phyloP scores from a whole-genome alignment of 768 basidiomycete species.

The Neoboletus brunneissimus region DNA sequence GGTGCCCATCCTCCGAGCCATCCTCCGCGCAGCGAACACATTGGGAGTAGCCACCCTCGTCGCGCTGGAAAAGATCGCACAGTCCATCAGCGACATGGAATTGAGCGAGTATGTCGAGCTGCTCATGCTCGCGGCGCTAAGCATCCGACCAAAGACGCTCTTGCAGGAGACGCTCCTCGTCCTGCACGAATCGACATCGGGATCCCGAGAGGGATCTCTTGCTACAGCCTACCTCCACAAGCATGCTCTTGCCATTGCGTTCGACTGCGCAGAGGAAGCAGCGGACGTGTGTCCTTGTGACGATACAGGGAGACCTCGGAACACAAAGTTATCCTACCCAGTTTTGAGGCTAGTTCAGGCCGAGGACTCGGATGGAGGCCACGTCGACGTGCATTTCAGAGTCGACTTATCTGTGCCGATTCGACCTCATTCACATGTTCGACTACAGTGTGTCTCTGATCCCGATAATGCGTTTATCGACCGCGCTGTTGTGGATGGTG shows the following conservation, averaged over 20 bases:
- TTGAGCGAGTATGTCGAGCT: conserved; percentile 49
- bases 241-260: conserved; percentile 54
- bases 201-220: conserved; percentile 20
- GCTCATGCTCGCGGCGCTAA: conserved; percentile 49
- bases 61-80: conserved; percentile 53
- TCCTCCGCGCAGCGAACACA: conserved; percentile 54
- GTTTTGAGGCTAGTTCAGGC: conserved; percentile 18
- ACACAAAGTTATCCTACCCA: conserved; percentile 37
- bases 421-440: conserved; percentile 64
- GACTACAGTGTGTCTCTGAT: conserved; percentile 56
- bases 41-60: conserved; percentile 55
- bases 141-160: conserved; percentile 48
- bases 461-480: conserved; percentile 49
- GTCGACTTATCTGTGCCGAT: conserved; percentile 50
- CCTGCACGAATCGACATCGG: conserved; percentile 46
- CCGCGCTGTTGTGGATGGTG: conserved; percentile 51
- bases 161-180: conserved; percentile 61
- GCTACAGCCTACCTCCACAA: conserved; percentile 48
- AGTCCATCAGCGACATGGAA: conserved; percentile 40
- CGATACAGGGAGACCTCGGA: conserved; percentile 52
- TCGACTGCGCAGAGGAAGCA: conserved; percentile 66
- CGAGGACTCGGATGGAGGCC: conserved; percentile 30
- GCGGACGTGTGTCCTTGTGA: conserved; percentile 65
- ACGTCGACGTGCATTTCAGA: conserved; percentile 52
- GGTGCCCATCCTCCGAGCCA: conserved; percentile 40